Evolutionary conservation across 2,329 filamentous ascomycete species (phyloP).

Genomic region (Leptographium radiaticola): DNA sequence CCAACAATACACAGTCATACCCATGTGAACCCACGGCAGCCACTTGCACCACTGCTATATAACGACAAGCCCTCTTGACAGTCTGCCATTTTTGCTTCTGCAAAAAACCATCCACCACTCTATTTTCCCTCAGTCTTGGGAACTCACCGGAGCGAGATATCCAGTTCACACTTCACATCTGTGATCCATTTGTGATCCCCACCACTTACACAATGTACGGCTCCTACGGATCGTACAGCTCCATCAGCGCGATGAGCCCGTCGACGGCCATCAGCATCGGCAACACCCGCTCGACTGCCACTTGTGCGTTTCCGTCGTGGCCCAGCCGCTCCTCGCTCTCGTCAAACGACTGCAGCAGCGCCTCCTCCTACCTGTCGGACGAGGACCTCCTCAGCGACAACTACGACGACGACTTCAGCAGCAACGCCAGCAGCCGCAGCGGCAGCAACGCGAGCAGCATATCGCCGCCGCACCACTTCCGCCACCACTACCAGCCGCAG

Average conservation of each 20-base stretch:
- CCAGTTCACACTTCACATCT: too few species aligned
- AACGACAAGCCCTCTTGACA: not conserved
- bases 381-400: slow-evolving; percentile 45
- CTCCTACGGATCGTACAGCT: slow-evolving; percentile 36
- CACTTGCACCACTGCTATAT: not conserved
- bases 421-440: slow-evolving; percentile 26
- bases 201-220: slow-evolving; percentile 30
- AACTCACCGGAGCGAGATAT: too few species aligned
- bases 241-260: slow-evolving; percentile 20
- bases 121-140: too few species aligned
- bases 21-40: not conserved
- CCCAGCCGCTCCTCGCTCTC: slow-evolving; percentile 40
- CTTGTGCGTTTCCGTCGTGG: slow-evolving; percentile 47
- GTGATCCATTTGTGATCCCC: slow-evolving; percentile 6
- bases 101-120: not conserved
- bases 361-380: slow-evolving; percentile 47
- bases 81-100: not conserved
- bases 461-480: slow-evolving; percentile 18
- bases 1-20: not conserved
- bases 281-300: slow-evolving; percentile 22
- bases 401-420: slow-evolving; percentile 36
- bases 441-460: slow-evolving; percentile 31
- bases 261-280: slow-evolving; percentile 33
- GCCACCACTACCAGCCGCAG: slow-evolving; percentile 10
- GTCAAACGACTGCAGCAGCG: slow-evolving; percentile 28